Percentiles rank a stretch among this genome's conserved stretches.
Evolutionary conservation across 1,284 basidiomycete genomes (phyloP).

Genomic region (Exobasidium cylindrosporum): DNA sequence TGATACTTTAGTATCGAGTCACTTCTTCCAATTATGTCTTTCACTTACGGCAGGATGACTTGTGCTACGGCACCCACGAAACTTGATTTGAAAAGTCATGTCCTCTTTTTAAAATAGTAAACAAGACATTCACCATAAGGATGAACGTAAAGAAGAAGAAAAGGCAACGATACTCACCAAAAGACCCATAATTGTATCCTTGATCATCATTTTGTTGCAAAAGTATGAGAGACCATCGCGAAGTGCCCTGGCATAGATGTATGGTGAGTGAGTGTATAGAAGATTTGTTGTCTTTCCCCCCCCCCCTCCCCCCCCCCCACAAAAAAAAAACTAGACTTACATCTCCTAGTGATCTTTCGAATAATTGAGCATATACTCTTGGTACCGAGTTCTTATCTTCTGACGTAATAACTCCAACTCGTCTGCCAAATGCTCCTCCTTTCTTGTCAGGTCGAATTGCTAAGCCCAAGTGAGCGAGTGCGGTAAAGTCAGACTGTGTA

Average conservation of each 20-base stretch:
- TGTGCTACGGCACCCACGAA: conserved; percentile 8
- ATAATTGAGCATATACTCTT: conserved; percentile 25
- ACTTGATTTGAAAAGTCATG: conserved; percentile 9
- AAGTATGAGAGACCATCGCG: conserved; percentile 28
- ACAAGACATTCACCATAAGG: not conserved
- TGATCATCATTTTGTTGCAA: conserved; percentile 40
- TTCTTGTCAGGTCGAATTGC: conserved; percentile 25
- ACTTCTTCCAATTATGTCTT: too few species aligned
- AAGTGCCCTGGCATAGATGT: conserved; percentile 18
- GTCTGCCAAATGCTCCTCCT: not conserved
- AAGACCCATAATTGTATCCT: not conserved
- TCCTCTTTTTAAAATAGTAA: too few species aligned
- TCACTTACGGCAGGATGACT: conserved; percentile 8
- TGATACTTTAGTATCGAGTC: too few species aligned
- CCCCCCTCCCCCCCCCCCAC: too few species aligned
- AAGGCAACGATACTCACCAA: not conserved
- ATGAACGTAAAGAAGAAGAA: too few species aligned
- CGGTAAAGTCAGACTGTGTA: conserved; percentile 28
- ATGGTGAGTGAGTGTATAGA: too few species aligned
- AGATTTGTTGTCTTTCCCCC: too few species aligned
- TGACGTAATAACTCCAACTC: conserved; percentile 28
- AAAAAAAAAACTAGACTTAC: too few species aligned
- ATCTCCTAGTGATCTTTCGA: conserved; percentile 25
- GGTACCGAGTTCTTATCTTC: conserved; percentile 23
- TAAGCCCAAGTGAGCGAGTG: conserved; percentile 28